Conservation (phyloP, 345 rosid genomes). For the Clausena lansium region DNA sequence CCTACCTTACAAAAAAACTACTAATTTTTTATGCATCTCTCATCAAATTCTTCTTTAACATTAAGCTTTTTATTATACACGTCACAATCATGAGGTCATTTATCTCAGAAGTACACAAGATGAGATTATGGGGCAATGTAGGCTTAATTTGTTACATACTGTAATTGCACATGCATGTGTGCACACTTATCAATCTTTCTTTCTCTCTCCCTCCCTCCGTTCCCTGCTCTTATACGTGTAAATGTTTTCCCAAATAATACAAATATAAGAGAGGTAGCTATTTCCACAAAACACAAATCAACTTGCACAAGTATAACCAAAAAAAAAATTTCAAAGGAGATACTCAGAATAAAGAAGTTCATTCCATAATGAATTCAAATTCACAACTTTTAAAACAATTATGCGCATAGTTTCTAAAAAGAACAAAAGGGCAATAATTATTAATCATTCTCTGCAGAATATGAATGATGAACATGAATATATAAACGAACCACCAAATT, state of each 20-base stretch:
- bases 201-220: background rate
- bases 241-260: background rate
- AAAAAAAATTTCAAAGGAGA: background rate
- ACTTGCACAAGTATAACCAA: background rate
- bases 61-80: background rate
- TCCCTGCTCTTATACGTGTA: background rate
- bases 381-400: background rate
- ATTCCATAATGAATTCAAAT: background rate
- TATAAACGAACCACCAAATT: background rate
- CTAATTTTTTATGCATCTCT: background rate
- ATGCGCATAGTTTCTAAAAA: background rate
- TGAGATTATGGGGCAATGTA: background rate
- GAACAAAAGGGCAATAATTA: background rate
- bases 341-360: background rate
- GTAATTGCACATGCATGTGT: background rate
- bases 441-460: background rate
- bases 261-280: background rate
- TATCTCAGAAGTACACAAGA: background rate
- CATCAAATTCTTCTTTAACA: background rate
- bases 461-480: background rate
- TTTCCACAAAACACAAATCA: background rate
- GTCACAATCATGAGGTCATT: background rate
- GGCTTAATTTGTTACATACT: background rate
- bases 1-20: background rate
- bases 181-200: background rate